Base-by-base conservation (phyloP, 495 filamentous ascomycete genomes). In the Friedmanniomyces simplex region DNA sequence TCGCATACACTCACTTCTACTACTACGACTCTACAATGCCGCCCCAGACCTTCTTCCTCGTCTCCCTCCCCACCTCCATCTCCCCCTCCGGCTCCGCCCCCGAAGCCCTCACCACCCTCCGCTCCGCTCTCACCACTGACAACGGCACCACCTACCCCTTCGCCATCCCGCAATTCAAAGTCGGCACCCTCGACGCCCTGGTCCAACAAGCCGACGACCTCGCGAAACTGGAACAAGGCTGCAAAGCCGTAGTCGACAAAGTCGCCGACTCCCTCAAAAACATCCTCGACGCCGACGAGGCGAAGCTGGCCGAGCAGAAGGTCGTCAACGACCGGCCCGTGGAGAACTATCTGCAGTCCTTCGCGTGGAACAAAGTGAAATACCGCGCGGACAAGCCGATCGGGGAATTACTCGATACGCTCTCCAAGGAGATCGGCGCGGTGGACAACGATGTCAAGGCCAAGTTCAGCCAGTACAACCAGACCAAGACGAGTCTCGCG, bases 121-220 rank as follows among this genome's bases (percentile, higher is more conserved):
- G 80, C 61, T 67, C 84, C 47, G 87, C 87, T 13, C 75, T 96
- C 55, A 73, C 80, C 26, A 72, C 80, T 34, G 87, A 96, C 54
- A 82, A 87, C 66, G 90, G 87, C 64, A 82, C 82, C 43, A 82
- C 88, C 20, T 75, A 82, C 48, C 83, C 84, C 8, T 96, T 96
- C 66, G 70, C 79, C 13, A 87, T 98, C 58, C 93, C 93, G 1
- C 84, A 87, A 41, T 95, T 98, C 78, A 98, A 97, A 74, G 95
- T 98, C 71, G 93, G 93, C 51, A 95, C 93, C 0, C 78, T 98
- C 49, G 93, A 98, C 72, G 88, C 87, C 42, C 75, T 98, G n/a
- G 89, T 98, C 25, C 88, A 94, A 73, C 91, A 98, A 68, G 93
- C 93, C 37, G 93, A 98, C 68, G 91, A 96, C 66, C 76, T 98